Evolutionary conservation across 768 basidiomycete genomes (phyloP), one percentile per base, ranked within the genome.

Genomic region (Pholiota molesta): DNA sequence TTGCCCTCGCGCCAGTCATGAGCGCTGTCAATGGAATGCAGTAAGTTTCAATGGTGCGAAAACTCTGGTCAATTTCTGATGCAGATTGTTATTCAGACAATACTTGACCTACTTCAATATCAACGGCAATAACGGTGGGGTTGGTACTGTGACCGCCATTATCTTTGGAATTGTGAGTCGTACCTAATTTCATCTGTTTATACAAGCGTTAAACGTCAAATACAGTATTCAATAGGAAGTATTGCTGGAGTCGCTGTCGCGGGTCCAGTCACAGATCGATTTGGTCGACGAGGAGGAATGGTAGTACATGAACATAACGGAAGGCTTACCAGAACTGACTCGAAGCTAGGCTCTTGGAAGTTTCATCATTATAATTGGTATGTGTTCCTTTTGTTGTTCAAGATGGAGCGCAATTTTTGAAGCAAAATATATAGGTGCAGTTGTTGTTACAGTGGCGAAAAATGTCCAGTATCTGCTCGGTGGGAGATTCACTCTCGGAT

Each of bases 401-500:
- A 28, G 54, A 29, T 57, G 13, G 33, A 28, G 8, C 16, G 26
- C 9, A 21, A 19, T 23, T 28, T 26, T 26, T 26, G 26, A 42
- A 49, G 35, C 16, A 42, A 31, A 42, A 47, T 57, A 53, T 31
- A 44, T 35, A 74, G 84, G 84, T 31, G 78, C 81, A 42, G 69
- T 82, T 52, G 77, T 82, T 40, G 75, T 83, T 35, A 79, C 81
- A 3, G 73, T 79, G 7, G 76, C 85, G 3, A 79, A 78, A 62
- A 70, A 74, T 56, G 72, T 76, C 23, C 59, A 73, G 5, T 84
- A 85, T 63, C 80, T 87, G 56, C 74, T 86, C 39, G 83, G 73
- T 19, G 86, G 84, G 47, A 73, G 83, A 26, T 82, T 83, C 65
- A 73, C 85, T 44, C 75, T 86, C 39, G 85, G 85, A 29, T 81